These are phyloP conservation scores for Leishmania turanica DNA, from an alignment of 208 protist species.

Conservation along the genomic window DNA sequence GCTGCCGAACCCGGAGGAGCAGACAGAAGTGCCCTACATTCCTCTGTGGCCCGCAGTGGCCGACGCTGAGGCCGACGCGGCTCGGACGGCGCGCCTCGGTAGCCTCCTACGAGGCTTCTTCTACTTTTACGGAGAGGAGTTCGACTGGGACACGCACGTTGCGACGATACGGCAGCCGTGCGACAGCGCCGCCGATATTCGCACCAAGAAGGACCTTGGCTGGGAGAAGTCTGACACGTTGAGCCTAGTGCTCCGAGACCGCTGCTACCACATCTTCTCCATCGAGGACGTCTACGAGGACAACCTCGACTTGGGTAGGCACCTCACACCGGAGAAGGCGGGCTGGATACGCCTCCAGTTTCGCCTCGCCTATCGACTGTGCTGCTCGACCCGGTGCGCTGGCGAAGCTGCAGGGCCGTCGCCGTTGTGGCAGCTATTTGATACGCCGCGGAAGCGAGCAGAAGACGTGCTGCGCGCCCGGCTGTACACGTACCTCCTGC, in stretches of 20 bases:
- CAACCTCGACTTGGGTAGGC: conserved; percentile 70
- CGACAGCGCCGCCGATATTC: neutral
- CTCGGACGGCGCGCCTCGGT: conserved; percentile 29
- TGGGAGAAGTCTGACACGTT: conserved; percentile 45
- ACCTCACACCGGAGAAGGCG: conserved; percentile 59
- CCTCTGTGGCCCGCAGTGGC: conserved; percentile 43
- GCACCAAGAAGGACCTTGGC: conserved; percentile 32
- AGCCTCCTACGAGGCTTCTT: conserved; percentile 57
- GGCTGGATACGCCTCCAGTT: conserved; percentile 74
- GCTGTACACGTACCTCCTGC: conserved; percentile 29
- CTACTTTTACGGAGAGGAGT: conserved; percentile 51
- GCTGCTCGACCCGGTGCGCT: neutral
- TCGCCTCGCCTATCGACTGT: conserved; percentile 31
- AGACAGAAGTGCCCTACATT: conserved; percentile 47
- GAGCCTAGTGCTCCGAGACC: conserved; percentile 36
- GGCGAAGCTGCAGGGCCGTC: neutral
- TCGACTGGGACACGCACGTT: conserved; percentile 57
- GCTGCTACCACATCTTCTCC: conserved; percentile 65
- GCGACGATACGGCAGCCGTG: conserved; percentile 37
- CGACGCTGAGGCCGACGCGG: neutral
- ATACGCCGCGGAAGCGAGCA: conserved; percentile 25
- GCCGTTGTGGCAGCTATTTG: conserved; percentile 24
- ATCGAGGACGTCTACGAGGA: conserved; percentile 88
- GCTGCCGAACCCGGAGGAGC: conserved; percentile 19
- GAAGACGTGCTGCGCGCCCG: conserved; percentile 23